Evolutionary conservation across 106 monocot species (phyloP), one percentile per base, ranked within the genome.

Genomic region (Alisma plantagoaquatica): DNA sequence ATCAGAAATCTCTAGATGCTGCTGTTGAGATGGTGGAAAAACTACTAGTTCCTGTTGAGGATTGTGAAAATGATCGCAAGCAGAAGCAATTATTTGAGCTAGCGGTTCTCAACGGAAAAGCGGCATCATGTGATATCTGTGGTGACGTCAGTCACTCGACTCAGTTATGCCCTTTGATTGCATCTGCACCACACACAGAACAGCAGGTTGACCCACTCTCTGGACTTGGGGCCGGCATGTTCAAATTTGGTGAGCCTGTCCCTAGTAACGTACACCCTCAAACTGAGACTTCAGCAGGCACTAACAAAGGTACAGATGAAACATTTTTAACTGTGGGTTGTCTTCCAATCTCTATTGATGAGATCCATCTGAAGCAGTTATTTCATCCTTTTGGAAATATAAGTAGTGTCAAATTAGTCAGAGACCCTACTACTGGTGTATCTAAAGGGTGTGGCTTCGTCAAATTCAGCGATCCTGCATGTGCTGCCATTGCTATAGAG

Each of bases 1-100:
- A 52, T 10, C 53, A 74, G 71, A 22, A 61, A n/a, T 81, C 87
- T 19, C 33, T 87, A 27, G 81, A 82, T 60, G 60, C 68, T 8
- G 87, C 81, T 49, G 74, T 60, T 10, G 31, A 35, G 20, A 69
- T 75, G 81, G 75, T 87, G 35, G 81, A 87, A 58, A 82, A 69
- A 54, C 69, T 87, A 19, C 53, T 87, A 25, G 58, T 78, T 61
- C 81, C 87, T n/a, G 55, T 77, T 16, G 60, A 71, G n/a, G 75
- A 82, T 24, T 63, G 23, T 27, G 15, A 8, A n/a, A 81, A 74
- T 30, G 44, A 38, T 2, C 77, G 64, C 61, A 87, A 75, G 72
- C 56, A 16, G 19, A 26, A 46, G 1, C 87, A 87, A 52, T 57
- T 87, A 38, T 57, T 61, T 65, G 87, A 87, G 66, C 77, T 87